These are phyloP conservation scores for Eucalyptus guilfoylei DNA, from an alignment of 345 rosid genomes.

Conservation along the genomic window DNA sequence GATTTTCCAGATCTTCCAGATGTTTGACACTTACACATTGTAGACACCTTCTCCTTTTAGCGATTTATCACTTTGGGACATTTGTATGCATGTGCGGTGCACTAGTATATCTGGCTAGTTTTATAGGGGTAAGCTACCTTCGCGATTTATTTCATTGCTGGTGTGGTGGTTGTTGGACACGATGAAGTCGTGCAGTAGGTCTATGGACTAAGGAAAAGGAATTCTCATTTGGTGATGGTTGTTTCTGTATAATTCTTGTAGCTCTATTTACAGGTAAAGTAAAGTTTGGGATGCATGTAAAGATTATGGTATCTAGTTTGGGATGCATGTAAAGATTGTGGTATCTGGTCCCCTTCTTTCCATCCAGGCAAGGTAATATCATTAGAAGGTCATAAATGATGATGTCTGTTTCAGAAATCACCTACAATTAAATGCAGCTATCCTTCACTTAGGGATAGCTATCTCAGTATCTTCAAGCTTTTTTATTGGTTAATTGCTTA, in stretches of 20 bases:
- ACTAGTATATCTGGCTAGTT: background rate
- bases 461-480: background rate
- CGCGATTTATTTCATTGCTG: background rate
- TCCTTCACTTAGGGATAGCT: background rate
- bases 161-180: background rate
- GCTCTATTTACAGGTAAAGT: background rate
- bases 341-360: background rate
- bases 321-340: background rate
- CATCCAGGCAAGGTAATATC: background rate
- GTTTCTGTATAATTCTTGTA: background rate
- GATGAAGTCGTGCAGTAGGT: background rate
- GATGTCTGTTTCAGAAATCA: background rate
- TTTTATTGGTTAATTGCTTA: background rate
- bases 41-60: background rate
- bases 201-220: background rate
- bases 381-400: background rate
- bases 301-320: background rate
- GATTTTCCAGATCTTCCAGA: background rate
- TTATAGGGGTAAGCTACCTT: background rate
- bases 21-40: background rate
- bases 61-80: background rate
- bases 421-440: background rate
- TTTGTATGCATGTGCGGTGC: background rate
- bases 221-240: background rate
- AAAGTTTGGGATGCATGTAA: background rate